Percentiles rank a stretch among this genome's conserved stretches.
Evolutionary conservation across 208 protist species (phyloP).

Genomic region (Trypanosoma lewisi): DNA sequence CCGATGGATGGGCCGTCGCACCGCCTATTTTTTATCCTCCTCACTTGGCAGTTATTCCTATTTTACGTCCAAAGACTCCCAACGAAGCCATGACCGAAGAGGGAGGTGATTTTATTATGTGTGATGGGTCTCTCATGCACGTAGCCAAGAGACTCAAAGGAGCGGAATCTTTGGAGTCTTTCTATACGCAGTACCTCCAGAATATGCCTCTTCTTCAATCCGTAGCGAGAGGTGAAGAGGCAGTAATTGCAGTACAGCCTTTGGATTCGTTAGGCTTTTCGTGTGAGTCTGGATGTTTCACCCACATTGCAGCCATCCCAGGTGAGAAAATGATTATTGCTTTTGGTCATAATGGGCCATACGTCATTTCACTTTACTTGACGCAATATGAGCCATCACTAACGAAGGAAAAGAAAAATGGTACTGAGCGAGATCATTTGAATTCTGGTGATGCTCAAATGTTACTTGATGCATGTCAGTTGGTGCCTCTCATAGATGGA

Average conservation of each 20-base stretch:
- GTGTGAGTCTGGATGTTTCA: constrained; percentile 20
- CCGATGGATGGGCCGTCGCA: constrained; percentile 35
- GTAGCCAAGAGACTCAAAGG: background rate
- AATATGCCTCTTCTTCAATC: constrained; percentile 9
- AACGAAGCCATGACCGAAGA: background rate
- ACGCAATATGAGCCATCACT: background rate
- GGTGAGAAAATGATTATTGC: constrained; percentile 12
- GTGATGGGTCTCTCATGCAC: constrained; percentile 19
- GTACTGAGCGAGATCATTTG: background rate
- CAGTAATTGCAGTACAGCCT: background rate
- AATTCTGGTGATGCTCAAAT: constrained; percentile 8
- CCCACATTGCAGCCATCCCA: constrained; percentile 5
- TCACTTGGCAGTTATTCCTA: constrained; percentile 34
- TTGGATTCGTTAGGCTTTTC: constrained; percentile 7
- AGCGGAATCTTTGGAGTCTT: background rate
- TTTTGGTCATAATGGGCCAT: constrained; percentile 26
- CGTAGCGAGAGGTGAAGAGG: background rate
- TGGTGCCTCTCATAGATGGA: constrained; percentile 14
- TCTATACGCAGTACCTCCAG: constrained; percentile 22
- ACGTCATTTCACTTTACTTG: constrained; percentile 16
- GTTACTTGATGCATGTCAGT: constrained; percentile 21
- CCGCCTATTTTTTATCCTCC: constrained; percentile 50
- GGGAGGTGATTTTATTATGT: constrained; percentile 18
- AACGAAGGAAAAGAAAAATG: background rate
- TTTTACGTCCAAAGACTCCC: constrained; percentile 18